Conservation (phyloP, 202 grass and related monocot species). For the Zizania palustris region DNA sequence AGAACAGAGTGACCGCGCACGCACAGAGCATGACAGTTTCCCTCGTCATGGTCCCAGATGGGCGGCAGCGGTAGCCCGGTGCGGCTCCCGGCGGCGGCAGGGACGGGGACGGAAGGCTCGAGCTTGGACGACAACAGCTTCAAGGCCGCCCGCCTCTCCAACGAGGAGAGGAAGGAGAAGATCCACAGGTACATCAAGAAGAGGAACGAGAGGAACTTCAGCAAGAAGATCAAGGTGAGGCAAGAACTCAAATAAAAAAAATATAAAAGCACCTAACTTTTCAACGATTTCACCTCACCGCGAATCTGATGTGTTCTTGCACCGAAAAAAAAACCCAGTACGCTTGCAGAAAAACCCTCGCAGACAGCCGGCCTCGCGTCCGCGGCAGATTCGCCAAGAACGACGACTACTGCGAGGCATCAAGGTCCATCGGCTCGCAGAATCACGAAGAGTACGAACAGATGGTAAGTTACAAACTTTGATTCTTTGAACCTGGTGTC, state of each 20-base stretch:
- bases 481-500: too few species aligned
- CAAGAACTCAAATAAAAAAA: neutral
- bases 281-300: neutral
- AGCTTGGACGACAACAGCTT: slow-evolving; percentile 62
- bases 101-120: slow-evolving; percentile 47
- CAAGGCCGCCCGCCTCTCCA: slow-evolving; percentile 65
- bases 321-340: slow-evolving; percentile 55
- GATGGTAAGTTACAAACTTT: slow-evolving; percentile 40
- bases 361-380: slow-evolving; percentile 85
- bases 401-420: slow-evolving; percentile 69
- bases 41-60: slow-evolving; percentile 47
- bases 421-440: slow-evolving; percentile 43
- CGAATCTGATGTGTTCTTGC: slow-evolving; percentile 8
- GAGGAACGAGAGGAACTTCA: slow-evolving; percentile 96
- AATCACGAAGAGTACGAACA: slow-evolving; percentile 62
- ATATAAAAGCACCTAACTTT: neutral
- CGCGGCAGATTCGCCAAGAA: slow-evolving; percentile 98
- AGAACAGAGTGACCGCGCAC: neutral
- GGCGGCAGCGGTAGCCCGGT: slow-evolving; percentile 49
- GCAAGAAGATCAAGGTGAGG: slow-evolving; percentile 98
- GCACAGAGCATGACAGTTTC: slow-evolving; percentile 31
- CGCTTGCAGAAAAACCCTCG: slow-evolving; percentile 96
- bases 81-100: slow-evolving; percentile 34
- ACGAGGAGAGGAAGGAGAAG: slow-evolving; percentile 87
- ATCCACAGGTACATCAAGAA: slow-evolving; percentile 97